Base-by-base conservation (phyloP, 2,329 filamentous ascomycete species). In the Ramularia endophylla region DNA sequence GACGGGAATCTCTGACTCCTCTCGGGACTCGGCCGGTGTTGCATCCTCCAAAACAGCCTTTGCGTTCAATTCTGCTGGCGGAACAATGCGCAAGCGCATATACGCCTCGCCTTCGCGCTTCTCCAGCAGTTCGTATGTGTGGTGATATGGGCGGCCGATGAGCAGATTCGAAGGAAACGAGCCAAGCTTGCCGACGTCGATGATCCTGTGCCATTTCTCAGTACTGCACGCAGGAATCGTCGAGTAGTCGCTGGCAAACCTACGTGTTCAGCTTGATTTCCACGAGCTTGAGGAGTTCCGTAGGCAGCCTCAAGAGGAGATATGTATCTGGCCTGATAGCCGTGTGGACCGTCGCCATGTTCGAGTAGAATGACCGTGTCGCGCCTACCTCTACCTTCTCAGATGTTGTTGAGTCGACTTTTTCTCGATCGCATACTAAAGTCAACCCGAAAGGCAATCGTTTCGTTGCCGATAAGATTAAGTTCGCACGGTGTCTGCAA, bases 151-250 rank as follows among this genome's bases (percentile, higher is more conserved):
- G 6, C 92, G 82, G n/a, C 87, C 84, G 48, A 98, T 78, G 33
- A 98, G 79, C 22, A 92, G 77, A 60, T 97, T 95, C 38, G 86
- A 81, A 12, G 87, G 83, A 60, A 98, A 95, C 2, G 80, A 80
- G 50, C 92, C 92, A 62, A 92, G 94, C 77, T 95, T 97, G 41
- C 88, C 88, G 25, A 97, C 73, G 2, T 86, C 87, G 51, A 97
- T 84, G 32, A 80, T 86, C 29, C 89, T 95, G 53, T 55, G 28
- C 46, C 43, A 55, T 53, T 25, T 49, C 56, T 61, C 46, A 58
- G 49, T 42, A 47, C 54, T 47, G 57, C 55, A 42, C 30, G 48
- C 57, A 56, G 53, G 53, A 57, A 41, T 55, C 49, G 48, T 55
- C 48, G 55, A 52, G 48, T 54, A 33, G 20, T 15, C 19, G 27